Conservation (phyloP, 2,329 filamentous ascomycete genomes). For the Shiraia bambusicola region DNA sequence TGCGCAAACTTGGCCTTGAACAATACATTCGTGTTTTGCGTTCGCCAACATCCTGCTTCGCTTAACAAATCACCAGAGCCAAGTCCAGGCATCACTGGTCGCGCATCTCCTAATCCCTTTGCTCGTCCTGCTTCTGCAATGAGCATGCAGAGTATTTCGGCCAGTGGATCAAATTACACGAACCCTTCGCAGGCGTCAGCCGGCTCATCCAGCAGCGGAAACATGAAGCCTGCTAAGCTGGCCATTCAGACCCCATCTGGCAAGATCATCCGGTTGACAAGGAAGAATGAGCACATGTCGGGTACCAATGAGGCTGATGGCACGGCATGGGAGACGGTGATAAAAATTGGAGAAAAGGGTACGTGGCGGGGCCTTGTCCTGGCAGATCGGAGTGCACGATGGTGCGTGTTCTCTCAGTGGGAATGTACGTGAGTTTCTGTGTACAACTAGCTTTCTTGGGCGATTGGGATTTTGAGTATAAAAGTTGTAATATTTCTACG, state of each 20-base stretch:
- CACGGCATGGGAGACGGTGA: slow-evolving; percentile 83
- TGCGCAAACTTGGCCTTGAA: slow-evolving; percentile 85
- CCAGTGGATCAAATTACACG: slow-evolving; percentile 55
- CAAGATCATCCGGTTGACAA: slow-evolving; percentile 86
- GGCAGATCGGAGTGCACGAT: slow-evolving; percentile 78
- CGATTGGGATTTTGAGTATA: slow-evolving; percentile 1
- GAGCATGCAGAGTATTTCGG: slow-evolving; percentile 60
- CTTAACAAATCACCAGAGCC: slow-evolving; percentile 42
- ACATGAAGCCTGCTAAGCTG: slow-evolving; percentile 84
- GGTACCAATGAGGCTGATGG: slow-evolving; percentile 64
- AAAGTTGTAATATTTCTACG: not conserved
- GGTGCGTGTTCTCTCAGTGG: slow-evolving; percentile 95
- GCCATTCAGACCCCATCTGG: slow-evolving; percentile 92
- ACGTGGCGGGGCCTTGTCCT: slow-evolving; percentile 80
- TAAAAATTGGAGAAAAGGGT: slow-evolving; percentile 82
- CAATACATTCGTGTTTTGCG: slow-evolving; percentile 96
- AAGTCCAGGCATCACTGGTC: slow-evolving; percentile 44
- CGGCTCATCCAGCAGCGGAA: slow-evolving; percentile 59
- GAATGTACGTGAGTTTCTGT: slow-evolving; percentile 22
- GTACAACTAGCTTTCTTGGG: slow-evolving; percentile 3
- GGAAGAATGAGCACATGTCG: slow-evolving; percentile 70
- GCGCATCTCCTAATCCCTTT: slow-evolving; percentile 55
- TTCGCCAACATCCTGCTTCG: slow-evolving; percentile 84
- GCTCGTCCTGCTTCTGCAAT: slow-evolving; percentile 60
- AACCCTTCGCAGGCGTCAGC: slow-evolving; percentile 59